Conservation (phyloP, 2,329 filamentous ascomycete genomes). For the Harringtonia aguacate region DNA sequence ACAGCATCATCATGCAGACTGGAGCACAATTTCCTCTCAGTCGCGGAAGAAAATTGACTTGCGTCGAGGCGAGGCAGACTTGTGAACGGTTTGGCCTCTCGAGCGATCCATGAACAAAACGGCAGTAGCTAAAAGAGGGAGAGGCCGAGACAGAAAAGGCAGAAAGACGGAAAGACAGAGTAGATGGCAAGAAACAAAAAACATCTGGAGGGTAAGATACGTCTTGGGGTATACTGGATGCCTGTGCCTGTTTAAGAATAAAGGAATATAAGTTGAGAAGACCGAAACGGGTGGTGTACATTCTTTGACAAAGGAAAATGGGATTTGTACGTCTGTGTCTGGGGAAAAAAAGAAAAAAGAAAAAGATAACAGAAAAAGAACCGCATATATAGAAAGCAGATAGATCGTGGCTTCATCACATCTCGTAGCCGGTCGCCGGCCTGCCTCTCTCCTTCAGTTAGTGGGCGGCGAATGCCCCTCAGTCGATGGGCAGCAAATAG, state of each 20-base stretch:
- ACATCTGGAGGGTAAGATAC: neutral
- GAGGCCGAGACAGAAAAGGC: too few relatives aligned
- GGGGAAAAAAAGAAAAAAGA: neutral
- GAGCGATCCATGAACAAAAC: too few relatives aligned
- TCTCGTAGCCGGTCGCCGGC: neutral
- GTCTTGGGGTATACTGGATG: neutral
- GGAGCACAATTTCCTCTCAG: too few relatives aligned
- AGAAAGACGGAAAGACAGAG: too few relatives aligned
- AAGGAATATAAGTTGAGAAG: too few relatives aligned
- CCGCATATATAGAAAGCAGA: neutral
- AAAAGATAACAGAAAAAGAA: neutral
- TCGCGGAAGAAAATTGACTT: too few relatives aligned
- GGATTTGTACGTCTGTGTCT: neutral
- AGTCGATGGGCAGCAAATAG: too few relatives aligned
- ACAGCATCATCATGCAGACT: too few relatives aligned
- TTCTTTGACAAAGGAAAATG: neutral
- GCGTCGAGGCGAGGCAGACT: too few relatives aligned
- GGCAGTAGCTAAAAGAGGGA: too few relatives aligned
- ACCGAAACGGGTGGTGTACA: neutral
- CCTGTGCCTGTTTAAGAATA: neutral
- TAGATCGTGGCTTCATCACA: neutral
- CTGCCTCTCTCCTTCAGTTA: neutral
- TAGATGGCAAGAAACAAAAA: neutral
- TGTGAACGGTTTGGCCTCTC: too few relatives aligned
- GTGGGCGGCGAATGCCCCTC: neutral